phyloP scores from a whole-genome alignment of 495 filamentous ascomycete genomes.

The Talaromyces thailandensis region DNA sequence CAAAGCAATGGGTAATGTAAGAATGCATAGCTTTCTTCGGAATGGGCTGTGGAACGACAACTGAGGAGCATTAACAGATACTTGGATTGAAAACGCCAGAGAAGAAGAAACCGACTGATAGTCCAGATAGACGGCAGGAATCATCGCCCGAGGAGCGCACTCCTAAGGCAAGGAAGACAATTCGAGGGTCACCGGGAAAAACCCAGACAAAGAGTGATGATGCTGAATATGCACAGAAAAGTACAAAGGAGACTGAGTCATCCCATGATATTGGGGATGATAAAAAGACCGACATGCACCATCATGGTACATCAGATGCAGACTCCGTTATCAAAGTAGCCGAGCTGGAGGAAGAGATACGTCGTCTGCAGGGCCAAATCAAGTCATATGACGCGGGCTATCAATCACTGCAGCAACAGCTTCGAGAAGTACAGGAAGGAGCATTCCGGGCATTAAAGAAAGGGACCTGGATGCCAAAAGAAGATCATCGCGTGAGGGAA shows the following conservation, averaged over 20 bases:
- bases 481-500: neutral
- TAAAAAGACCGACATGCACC: neutral
- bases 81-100: neutral
- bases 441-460: neutral
- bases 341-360: neutral
- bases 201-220: neutral
- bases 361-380: neutral
- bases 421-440: neutral
- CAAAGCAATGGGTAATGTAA: neutral
- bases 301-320: neutral
- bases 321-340: neutral
- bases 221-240: neutral
- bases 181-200: neutral
- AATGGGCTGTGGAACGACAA: neutral
- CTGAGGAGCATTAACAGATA: neutral
- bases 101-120: neutral
- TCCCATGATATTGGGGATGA: neutral
- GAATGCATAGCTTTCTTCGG: neutral
- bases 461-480: neutral
- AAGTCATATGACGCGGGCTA: neutral
- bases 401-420: neutral
- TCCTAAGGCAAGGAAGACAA: too few relatives aligned
- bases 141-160: neutral
- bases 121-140: neutral
- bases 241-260: neutral